Evolutionary conservation across 2,329 filamentous ascomycete species (phyloP).

Genomic region (Claviceps purpurea): DNA sequence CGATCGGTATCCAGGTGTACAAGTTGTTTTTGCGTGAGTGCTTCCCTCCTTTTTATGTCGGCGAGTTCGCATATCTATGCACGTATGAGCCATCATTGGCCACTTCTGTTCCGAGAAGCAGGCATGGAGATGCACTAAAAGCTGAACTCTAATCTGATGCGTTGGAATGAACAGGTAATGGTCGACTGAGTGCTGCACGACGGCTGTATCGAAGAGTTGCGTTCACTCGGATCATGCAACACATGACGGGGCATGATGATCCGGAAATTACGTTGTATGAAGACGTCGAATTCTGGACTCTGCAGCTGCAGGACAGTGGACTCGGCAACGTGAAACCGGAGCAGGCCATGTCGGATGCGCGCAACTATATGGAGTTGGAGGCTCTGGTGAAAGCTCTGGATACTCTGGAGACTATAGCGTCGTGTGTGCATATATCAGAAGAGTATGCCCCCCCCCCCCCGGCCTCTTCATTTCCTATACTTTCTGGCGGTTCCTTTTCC

Average conservation of each 20-base stretch:
- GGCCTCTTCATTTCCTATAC: neutral
- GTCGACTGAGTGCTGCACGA: slow-evolving; percentile 41
- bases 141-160: neutral
- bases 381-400: slow-evolving; percentile 52
- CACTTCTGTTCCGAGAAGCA: neutral
- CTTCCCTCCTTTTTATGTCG: neutral
- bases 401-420: slow-evolving; percentile 52
- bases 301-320: slow-evolving; percentile 21
- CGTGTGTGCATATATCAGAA: slow-evolving; percentile 35
- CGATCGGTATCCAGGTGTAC: slow-evolving; percentile 58
- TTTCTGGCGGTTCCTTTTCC: neutral
- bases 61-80: neutral
- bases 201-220: slow-evolving; percentile 37
- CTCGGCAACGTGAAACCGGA: slow-evolving; percentile 24
- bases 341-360: slow-evolving; percentile 39
- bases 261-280: slow-evolving; percentile 25
- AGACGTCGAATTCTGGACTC: slow-evolving; percentile 26
- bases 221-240: slow-evolving; percentile 33
- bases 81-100: no score
- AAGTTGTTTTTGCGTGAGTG: slow-evolving; percentile 70
- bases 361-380: slow-evolving; percentile 56
- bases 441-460: slow-evolving; percentile 28
- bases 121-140: neutral
- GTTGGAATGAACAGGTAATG: slow-evolving; percentile 24
- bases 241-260: slow-evolving; percentile 24